Evolutionary conservation across 345 rosid species (phyloP).

Genomic region (Hibiscus syriacus): DNA sequence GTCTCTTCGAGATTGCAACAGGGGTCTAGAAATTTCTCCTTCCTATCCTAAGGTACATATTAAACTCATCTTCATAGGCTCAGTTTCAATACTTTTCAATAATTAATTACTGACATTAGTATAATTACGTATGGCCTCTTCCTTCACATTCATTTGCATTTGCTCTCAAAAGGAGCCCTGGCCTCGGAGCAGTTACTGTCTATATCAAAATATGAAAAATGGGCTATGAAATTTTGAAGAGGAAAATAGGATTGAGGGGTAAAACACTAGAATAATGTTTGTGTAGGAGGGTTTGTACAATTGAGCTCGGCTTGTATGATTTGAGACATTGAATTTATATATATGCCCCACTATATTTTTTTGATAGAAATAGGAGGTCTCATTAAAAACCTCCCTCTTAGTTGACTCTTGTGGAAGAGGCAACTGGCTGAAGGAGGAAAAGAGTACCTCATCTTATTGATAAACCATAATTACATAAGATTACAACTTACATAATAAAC

Average conservation of each 20-base stretch:
- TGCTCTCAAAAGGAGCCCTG: neutral
- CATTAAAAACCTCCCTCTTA: too few relatives aligned
- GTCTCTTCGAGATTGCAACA: constrained; percentile 63
- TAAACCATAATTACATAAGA: too few relatives aligned
- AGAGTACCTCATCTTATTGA: too few relatives aligned
- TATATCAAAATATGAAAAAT: neutral
- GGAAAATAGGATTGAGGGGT: neutral
- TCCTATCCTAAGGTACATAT: constrained; percentile 61
- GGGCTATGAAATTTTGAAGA: neutral
- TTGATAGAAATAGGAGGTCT: too few relatives aligned
- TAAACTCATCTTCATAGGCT: neutral
- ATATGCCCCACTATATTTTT: neutral
- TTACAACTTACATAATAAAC: too few relatives aligned
- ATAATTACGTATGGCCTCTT: neutral
- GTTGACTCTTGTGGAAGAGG: too few relatives aligned
- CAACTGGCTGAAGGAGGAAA: too few relatives aligned
- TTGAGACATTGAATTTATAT: neutral
- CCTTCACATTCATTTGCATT: neutral
- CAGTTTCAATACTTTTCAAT: neutral
- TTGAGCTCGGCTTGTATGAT: neutral
- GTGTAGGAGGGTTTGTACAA: neutral
- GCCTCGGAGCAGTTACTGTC: neutral
- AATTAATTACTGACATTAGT: neutral
- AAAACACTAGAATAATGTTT: neutral
- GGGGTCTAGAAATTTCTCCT: constrained; percentile 65